Evolutionary conservation across 192 early-diverging fungal genomes (phyloP).

Genomic region (Backusella parvicylindrica): DNA sequence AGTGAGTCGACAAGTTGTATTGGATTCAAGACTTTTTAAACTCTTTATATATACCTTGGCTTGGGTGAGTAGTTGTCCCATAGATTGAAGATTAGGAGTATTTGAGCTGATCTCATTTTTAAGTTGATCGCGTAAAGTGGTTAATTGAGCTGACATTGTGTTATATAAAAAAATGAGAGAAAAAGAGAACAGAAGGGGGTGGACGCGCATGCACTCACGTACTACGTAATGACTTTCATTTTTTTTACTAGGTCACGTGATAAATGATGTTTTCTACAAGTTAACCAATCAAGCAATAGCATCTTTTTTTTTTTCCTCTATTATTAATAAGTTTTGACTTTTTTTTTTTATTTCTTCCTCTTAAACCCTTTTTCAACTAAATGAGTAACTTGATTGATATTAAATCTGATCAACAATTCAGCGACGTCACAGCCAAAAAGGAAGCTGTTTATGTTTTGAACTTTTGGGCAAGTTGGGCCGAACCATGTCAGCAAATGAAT

Average conservation of each 20-base stretch:
- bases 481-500: constrained; percentile 90
- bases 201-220: constrained; percentile 3
- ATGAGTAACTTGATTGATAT: constrained; percentile 44
- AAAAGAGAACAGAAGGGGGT: neutral
- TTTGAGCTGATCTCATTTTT: constrained; percentile 66
- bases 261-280: neutral
- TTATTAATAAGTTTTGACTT: neutral
- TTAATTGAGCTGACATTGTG: constrained; percentile 28
- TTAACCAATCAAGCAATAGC: neutral
- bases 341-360: neutral
- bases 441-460: constrained; percentile 60
- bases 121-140: constrained; percentile 48
- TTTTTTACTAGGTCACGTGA: neutral
- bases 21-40: neutral
- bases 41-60: constrained; percentile 68
- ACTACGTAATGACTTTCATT: neutral
- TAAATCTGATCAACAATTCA: constrained; percentile 41
- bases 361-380: neutral
- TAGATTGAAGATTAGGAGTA: constrained; percentile 66
- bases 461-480: constrained; percentile 93
- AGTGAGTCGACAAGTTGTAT: neutral
- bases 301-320: neutral
- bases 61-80: constrained; percentile 57
- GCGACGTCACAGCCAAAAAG: constrained; percentile 20
- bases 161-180: neutral